Percentiles rank a stretch among this genome's conserved stretches.
Evolutionary conservation across 2,329 filamentous ascomycete species (phyloP).

Genomic region (Colletotrichum viniferum): DNA sequence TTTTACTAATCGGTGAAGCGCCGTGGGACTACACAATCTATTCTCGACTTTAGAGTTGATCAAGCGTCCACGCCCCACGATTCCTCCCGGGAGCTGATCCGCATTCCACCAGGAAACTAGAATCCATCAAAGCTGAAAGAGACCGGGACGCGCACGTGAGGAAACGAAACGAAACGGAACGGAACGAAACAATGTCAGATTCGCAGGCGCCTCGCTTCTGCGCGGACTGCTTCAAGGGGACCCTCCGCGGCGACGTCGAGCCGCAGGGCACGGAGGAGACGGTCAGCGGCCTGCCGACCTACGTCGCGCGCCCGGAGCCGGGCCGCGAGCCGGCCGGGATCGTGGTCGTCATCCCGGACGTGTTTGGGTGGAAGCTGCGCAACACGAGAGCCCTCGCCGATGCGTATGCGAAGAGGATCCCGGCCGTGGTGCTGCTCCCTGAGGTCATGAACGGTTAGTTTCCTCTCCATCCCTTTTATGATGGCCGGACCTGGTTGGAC

Average conservation of each 20-base stretch:
- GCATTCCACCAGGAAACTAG: background rate
- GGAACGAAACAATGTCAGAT: background rate
- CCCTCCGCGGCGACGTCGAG: conserved; percentile 22
- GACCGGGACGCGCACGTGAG: background rate
- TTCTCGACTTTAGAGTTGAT: background rate
- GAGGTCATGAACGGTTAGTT: conserved; percentile 57
- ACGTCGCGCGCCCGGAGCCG: conserved; percentile 26
- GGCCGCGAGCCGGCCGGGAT: conserved; percentile 43
- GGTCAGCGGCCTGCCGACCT: conserved; percentile 27
- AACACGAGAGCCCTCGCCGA: conserved; percentile 60
- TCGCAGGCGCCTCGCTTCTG: conserved; percentile 17
- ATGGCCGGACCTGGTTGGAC: too few species aligned
- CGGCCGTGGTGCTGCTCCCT: conserved; percentile 56
- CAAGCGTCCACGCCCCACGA: background rate
- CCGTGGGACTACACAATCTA: background rate
- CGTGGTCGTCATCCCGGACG: conserved; percentile 59
- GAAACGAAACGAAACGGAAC: background rate
- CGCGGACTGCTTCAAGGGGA: conserved; percentile 24
- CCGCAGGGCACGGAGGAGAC: conserved; percentile 25
- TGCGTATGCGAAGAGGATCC: conserved; percentile 53
- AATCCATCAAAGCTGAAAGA: background rate
- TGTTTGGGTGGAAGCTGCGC: conserved; percentile 58
- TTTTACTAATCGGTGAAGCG: background rate
- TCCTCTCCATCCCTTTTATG: too few species aligned
- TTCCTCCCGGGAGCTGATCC: background rate